Evolutionary conservation across 768 basidiomycete genomes (phyloP), one percentile per base, ranked within the genome.

Genomic region (Russula dissimulans): DNA sequence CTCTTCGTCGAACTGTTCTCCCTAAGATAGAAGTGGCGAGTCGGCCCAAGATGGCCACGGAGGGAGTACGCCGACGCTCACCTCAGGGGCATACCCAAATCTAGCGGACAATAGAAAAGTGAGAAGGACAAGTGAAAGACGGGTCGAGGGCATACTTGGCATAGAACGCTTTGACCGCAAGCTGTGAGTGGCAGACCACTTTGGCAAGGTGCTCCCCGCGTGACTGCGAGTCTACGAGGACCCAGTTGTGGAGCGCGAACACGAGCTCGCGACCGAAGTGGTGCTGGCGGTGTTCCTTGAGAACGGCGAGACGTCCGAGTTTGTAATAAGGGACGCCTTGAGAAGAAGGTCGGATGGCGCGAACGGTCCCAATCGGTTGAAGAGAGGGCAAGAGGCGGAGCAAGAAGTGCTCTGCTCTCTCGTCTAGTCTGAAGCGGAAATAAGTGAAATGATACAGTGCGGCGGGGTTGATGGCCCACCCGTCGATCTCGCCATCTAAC

Each of bases 1-100:
- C 58, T 87, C 91, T 74, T 85, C 88, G 72, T 87, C 86, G 74
- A 88, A 90, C 70, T 82, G 80, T 29, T 79, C 78, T 63, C 85
- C 86, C 85, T 90, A 71, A 47, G 59, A 63, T 45, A 31, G 39
- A 50, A 22, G 44, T 14, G 48, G 56, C 31, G 31, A 18, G 39
- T 41, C 17, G 32, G 50, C 26, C 36, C 15, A 44, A 36, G 26
- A 39, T 59, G 63, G 57, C 60, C 45, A 60, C 54, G 66, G 62
- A 55, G 41, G 46, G 47, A 56, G 64, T 50, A 41, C 26, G 50
- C 53, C 48, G 57, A 50, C 56, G 67, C 78, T 71, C 71, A 87
- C 89, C 79, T 87, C 79, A 45, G 80, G 72, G 65, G 74, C 70
- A 73, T 89, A 89, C 50, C 86, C 86, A 71, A 82, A 81, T 75